phyloP scores from a whole-genome alignment of 345 rosid species.

The Populus tremula region DNA sequence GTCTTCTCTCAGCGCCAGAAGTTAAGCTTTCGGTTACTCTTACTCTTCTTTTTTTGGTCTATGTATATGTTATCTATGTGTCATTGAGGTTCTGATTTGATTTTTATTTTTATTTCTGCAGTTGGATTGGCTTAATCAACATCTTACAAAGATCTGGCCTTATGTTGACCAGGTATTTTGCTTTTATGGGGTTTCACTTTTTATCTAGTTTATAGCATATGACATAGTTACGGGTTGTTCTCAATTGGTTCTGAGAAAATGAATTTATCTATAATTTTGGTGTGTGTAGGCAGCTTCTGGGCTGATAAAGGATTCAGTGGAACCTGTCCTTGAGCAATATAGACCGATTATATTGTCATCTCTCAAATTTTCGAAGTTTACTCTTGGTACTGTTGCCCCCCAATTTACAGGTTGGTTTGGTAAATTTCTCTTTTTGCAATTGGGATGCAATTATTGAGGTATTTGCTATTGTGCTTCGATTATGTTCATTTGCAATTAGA shows the following conservation, averaged over 20 bases:
- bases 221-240: neutral
- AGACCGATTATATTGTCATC: constrained; percentile 87
- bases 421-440: neutral
- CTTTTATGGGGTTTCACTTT: neutral
- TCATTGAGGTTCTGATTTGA: constrained; percentile 14
- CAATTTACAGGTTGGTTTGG: constrained; percentile 84
- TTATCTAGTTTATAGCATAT: neutral
- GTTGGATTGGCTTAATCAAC: constrained; percentile 90
- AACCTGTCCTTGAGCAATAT: constrained; percentile 90
- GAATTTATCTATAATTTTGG: neutral
- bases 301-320: constrained; percentile 77
- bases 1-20: constrained; percentile 95
- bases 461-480: neutral
- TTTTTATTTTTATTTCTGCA: constrained; percentile 37
- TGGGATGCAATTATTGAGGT: neutral
- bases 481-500: neutral
- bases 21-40: constrained; percentile 34
- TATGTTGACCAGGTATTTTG: constrained; percentile 64
- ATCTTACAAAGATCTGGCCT: constrained; percentile 96
- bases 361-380: constrained; percentile 84
- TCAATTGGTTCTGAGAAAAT: neutral
- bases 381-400: constrained; percentile 99
- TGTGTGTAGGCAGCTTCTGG: constrained; percentile 88
- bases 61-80: neutral
- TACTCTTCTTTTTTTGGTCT: neutral